These are phyloP conservation scores for Angomonas ambiguus DNA, from an alignment of 208 protist species.

Conservation along the genomic window DNA sequence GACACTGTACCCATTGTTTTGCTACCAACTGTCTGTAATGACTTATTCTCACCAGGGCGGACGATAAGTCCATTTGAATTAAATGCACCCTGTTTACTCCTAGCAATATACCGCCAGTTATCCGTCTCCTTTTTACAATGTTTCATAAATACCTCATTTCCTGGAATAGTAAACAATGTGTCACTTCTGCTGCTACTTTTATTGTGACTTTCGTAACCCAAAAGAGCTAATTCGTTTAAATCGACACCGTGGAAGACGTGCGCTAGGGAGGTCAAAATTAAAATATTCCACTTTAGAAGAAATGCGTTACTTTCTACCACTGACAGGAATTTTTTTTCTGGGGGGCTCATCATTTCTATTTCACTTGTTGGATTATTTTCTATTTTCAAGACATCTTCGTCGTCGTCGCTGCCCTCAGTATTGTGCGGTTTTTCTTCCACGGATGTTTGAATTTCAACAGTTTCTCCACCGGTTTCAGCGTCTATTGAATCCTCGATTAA, in stretches of 20 bases:
- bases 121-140: conserved; percentile 72
- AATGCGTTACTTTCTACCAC: conserved; percentile 77
- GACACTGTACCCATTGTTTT: conserved; percentile 67
- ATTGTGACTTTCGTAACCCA: conserved; percentile 34
- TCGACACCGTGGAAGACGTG: conserved; percentile 51
- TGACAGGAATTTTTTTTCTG: neutral
- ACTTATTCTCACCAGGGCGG: conserved; percentile 11
- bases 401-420: neutral
- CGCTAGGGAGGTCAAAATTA: conserved; percentile 50
- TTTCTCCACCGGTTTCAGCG: neutral
- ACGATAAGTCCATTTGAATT: conserved; percentile 83
- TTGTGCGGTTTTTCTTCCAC: neutral
- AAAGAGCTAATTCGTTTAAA: conserved; percentile 48
- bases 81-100: conserved; percentile 67
- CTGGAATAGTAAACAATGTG: conserved; percentile 29
- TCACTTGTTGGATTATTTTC: too few species aligned
- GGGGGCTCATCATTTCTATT: too few species aligned
- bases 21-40: conserved; percentile 13
- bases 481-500: neutral
- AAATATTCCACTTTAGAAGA: conserved; percentile 80
- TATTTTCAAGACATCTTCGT: conserved; percentile 11
- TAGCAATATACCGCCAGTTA: conserved; percentile 65
- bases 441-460: neutral
- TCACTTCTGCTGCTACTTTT: conserved; percentile 16
- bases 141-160: conserved; percentile 36